A percentile compares a stretch with the other conserved stretches of the same genome.
phyloP scores from a whole-genome alignment of 2,329 filamentous ascomycete genomes.

The Fonsecaea nubica region DNA sequence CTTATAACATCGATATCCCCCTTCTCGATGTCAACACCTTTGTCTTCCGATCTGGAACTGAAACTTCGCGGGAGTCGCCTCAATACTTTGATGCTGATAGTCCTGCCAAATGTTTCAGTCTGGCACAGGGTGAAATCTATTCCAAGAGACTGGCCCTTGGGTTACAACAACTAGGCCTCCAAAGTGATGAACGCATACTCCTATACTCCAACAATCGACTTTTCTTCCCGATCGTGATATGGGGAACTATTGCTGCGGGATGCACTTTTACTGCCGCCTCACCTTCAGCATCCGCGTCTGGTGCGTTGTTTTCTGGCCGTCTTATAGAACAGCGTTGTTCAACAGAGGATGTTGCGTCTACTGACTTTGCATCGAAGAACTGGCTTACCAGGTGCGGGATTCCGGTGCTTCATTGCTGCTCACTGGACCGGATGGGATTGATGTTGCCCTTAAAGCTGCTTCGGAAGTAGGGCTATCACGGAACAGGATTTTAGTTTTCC shows the following conservation, averaged over 20 bases:
- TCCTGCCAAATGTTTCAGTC: conserved; percentile 8
- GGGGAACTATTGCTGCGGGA: conserved; percentile 55
- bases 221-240: conserved; percentile 44
- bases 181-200: conserved; percentile 24
- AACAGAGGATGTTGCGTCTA: neutral
- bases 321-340: neutral
- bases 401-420: conserved; percentile 43
- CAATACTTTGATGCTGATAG: conserved; percentile 10
- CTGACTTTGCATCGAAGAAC: conserved; percentile 45
- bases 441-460: neutral
- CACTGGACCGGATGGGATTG: conserved; percentile 2
- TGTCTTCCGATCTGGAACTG: conserved; percentile 4
- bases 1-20: conserved; percentile 4
- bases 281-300: conserved; percentile 49
- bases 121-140: conserved; percentile 3
- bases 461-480: conserved; percentile 41
- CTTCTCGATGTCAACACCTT: conserved; percentile 10
- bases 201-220: conserved; percentile 29
- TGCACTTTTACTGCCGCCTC: conserved; percentile 59
- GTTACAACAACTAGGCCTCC: conserved; percentile 18
- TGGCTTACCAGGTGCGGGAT: conserved; percentile 54
- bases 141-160: neutral
- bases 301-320: conserved; percentile 8
- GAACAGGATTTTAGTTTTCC: conserved; percentile 53
- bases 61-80: conserved; percentile 1